Evolutionary conservation across 228 moss, liverwort and hornwort genomes (phyloP).

Genomic region (Sphagnum magellanicum): DNA sequence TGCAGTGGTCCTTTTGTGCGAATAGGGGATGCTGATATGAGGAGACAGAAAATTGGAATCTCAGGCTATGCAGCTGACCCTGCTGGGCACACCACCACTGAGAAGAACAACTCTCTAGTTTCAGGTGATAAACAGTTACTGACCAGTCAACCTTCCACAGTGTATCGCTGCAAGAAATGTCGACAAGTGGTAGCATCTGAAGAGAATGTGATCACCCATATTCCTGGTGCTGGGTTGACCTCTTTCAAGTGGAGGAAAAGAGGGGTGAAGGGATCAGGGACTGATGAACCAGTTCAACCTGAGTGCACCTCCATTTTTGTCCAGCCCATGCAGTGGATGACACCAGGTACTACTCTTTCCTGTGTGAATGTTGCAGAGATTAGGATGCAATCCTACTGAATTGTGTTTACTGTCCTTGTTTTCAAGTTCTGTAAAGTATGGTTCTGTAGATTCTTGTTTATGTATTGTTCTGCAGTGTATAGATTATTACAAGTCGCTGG

Average conservation of each 20-base stretch:
- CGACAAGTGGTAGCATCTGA: slow-evolving; percentile 84
- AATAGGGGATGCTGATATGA: slow-evolving; percentile 78
- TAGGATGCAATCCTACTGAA: too few relatives aligned
- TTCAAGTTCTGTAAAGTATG: too few relatives aligned
- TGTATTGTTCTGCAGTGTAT: too few relatives aligned
- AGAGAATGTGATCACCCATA: slow-evolving; percentile 84
- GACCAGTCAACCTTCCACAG: slow-evolving; percentile 21
- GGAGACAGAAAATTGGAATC: slow-evolving; percentile 83
- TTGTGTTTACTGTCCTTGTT: too few relatives aligned
- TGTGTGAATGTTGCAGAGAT: too few relatives aligned
- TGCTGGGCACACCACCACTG: slow-evolving; percentile 34
- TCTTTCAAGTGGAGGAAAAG: slow-evolving; percentile 76
- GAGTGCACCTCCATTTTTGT: slow-evolving; percentile 92
- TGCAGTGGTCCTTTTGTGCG: too few relatives aligned
- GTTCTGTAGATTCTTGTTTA: too few relatives aligned
- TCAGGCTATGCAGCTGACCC: slow-evolving; percentile 91
- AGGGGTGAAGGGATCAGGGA: slow-evolving; percentile 63
- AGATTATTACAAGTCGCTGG: too few relatives aligned
- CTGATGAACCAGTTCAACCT: slow-evolving; percentile 72
- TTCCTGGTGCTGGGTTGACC: slow-evolving; percentile 61
- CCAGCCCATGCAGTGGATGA: slow-evolving; percentile 99
- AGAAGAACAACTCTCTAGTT: slow-evolving; percentile 27
- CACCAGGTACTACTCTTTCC: slow-evolving; percentile 35
- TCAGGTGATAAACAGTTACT: slow-evolving; percentile 23
- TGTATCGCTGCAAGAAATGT: slow-evolving; percentile 92